Percentiles rank a stretch among this genome's conserved stretches.
Conservation (phyloP, 2,329 filamentous ascomycete genomes). For the Colletotrichum camelliae region DNA sequence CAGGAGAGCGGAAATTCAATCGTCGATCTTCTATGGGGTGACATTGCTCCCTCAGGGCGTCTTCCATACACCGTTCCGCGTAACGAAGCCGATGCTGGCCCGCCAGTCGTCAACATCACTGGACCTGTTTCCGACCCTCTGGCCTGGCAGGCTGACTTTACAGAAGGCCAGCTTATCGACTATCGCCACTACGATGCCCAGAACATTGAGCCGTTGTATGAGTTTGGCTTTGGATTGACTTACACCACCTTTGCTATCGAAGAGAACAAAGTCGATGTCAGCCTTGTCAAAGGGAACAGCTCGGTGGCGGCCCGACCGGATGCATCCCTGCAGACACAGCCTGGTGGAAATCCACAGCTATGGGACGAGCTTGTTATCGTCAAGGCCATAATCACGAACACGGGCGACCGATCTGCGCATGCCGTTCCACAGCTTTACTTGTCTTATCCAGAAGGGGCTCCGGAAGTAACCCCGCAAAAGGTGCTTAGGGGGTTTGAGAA, state of each 20-base stretch:
- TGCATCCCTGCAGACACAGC: constrained; percentile 29
- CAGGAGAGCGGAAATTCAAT: constrained; percentile 67
- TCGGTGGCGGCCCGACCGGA: not conserved
- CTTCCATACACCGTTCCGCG: constrained; percentile 65
- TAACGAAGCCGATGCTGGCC: constrained; percentile 37
- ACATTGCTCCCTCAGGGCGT: constrained; percentile 62
- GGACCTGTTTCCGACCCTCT: constrained; percentile 52
- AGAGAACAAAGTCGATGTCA: not conserved
- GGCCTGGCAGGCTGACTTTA: constrained; percentile 57
- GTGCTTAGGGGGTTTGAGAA: constrained; percentile 53
- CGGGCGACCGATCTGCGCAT: constrained; percentile 54
- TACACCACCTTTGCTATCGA: constrained; percentile 56
- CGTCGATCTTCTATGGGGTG: constrained; percentile 66
- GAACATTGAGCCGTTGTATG: constrained; percentile 55
- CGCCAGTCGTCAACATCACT: constrained; percentile 44
- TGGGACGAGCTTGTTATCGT: constrained; percentile 68
- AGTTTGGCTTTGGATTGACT: constrained; percentile 60
- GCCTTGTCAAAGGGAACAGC: not conserved
- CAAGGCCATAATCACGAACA: constrained; percentile 65
- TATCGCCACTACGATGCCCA: constrained; percentile 58
- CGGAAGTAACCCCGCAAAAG: constrained; percentile 32
- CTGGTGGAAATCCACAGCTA: constrained; percentile 55
- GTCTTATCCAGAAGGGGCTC: not conserved
- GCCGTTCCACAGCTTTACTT: constrained; percentile 65
- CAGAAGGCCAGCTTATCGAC: constrained; percentile 58